Percentiles rank a stretch among this genome's conserved stretches.
Conservation (phyloP, 2,329 filamentous ascomycete genomes). For the Cladophialophora exuberans region DNA sequence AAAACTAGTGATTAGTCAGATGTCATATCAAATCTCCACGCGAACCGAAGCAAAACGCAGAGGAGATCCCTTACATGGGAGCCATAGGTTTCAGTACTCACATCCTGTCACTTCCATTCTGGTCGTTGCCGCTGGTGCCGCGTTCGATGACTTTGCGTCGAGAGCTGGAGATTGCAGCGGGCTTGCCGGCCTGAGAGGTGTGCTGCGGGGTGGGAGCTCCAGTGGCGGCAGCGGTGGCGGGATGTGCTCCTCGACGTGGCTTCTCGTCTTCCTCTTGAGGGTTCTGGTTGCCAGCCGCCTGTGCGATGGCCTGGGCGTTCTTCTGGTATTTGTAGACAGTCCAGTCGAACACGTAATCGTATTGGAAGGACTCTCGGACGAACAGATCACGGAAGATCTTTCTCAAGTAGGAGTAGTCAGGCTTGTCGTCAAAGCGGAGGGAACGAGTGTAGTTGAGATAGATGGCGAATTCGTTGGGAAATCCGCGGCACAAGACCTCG, state of each 20-base stretch:
- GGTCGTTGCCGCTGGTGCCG: conserved; percentile 57
- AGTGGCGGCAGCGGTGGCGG: conserved; percentile 61
- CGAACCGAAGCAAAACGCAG: conserved; percentile 82
- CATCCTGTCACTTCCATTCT: conserved; percentile 89
- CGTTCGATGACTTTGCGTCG: conserved; percentile 84
- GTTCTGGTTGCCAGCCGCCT: conserved; percentile 69
- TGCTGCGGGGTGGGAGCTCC: conserved; percentile 59
- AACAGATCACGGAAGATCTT: conserved; percentile 99
- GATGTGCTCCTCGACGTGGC: conserved; percentile 69
- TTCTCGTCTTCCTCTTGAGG: conserved; percentile 74
- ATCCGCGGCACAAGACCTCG: conserved; percentile 94
- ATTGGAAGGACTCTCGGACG: conserved; percentile 98
- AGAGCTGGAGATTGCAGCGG: conserved; percentile 72
- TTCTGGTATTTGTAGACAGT: conserved; percentile 99
- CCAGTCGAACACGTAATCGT: conserved; percentile 99
- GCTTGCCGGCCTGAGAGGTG: conserved; percentile 65
- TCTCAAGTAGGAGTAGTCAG: conserved; percentile 98
- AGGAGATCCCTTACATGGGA: conserved; percentile 88
- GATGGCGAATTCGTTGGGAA: conserved; percentile 99
- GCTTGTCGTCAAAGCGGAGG: conserved; percentile 99
- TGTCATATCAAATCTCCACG: conserved; percentile 75
- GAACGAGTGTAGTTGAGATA: conserved; percentile 99
- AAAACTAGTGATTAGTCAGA: conserved; percentile 81
- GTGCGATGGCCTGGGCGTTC: conserved; percentile 92
- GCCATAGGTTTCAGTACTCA: conserved; percentile 78